These are phyloP conservation scores for Pelagomonas calceolata DNA, from an alignment of 108 stramenopile species.

Conservation along the genomic window DNA sequence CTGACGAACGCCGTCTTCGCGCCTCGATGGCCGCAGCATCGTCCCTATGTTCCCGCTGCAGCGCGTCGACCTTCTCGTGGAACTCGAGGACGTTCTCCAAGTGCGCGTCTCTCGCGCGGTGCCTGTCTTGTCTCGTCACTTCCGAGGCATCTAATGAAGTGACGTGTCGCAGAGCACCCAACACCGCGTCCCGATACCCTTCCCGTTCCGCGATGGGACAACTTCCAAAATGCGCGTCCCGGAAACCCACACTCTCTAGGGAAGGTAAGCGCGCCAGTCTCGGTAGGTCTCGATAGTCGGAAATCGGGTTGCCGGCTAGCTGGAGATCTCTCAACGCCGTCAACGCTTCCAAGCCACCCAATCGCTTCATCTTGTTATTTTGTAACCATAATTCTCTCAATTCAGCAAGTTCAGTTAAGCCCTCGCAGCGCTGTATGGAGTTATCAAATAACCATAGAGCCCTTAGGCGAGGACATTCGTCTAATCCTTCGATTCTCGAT, in stretches of 20 bases:
- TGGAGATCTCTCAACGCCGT: conserved; percentile 25
- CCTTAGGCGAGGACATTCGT: conserved; percentile 42
- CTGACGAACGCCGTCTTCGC: background rate
- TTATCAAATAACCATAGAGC: conserved; percentile 45
- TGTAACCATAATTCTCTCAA: conserved; percentile 46
- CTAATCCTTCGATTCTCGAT: conserved; percentile 26
- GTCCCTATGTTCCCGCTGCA: background rate
- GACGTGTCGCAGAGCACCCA: conserved; percentile 23
- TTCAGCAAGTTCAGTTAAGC: conserved; percentile 26
- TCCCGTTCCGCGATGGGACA: conserved; percentile 35
- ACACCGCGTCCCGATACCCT: conserved; percentile 38
- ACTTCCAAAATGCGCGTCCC: conserved; percentile 43
- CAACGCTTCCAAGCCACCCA: conserved; percentile 29
- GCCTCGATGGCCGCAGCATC: conserved; percentile 2
- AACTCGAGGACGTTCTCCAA: background rate
- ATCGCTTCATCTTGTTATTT: conserved; percentile 26
- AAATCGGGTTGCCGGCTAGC: conserved; percentile 42
- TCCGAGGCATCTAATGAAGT: conserved; percentile 24
- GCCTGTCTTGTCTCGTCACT: conserved; percentile 19
- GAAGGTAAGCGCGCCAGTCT: conserved; percentile 20
- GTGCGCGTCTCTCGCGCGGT: background rate
- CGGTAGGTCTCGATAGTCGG: conserved; percentile 28
- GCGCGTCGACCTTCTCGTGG: conserved; percentile 5
- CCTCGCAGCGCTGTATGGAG: conserved; percentile 23
- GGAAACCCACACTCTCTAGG: conserved; percentile 24